Evolutionary conservation across 805 yeast species (phyloP).

Genomic region (Yamadazyma takamatsuzukensis): DNA sequence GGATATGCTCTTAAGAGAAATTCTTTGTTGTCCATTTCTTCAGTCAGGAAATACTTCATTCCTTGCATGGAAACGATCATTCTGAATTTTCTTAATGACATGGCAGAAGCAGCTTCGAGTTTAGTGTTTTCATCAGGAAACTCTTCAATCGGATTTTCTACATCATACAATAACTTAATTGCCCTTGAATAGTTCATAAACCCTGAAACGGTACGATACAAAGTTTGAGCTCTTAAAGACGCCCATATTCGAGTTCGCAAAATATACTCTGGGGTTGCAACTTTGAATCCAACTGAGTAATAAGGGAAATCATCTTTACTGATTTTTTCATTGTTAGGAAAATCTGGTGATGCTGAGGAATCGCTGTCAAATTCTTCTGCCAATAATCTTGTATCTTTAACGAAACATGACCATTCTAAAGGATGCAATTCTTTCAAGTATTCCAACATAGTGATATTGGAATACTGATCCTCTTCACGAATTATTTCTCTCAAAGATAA

Average conservation of each 20-base stretch:
- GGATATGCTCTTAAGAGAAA: constrained; percentile 81
- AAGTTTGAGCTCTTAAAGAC: constrained; percentile 91
- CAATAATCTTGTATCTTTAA: constrained; percentile 89
- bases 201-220: constrained; percentile 95
- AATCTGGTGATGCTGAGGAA: constrained; percentile 11
- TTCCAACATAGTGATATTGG: constrained; percentile 90
- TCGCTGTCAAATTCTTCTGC: constrained; percentile 82
- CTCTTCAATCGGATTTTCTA: constrained; percentile 70
- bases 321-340: not conserved
- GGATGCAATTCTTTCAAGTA: constrained; percentile 94
- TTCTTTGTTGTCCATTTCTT: constrained; percentile 77
- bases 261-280: constrained; percentile 96
- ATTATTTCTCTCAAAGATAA: constrained; percentile 93
- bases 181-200: constrained; percentile 99
- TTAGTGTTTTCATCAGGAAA: constrained; percentile 30
- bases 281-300: constrained; percentile 94
- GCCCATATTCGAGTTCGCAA: constrained; percentile 98
- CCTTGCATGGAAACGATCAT: constrained; percentile 86
- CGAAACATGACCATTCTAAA: constrained; percentile 96
- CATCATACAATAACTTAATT: constrained; percentile 80
- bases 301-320: constrained; percentile 84
- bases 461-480: constrained; percentile 94
- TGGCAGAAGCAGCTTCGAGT: constrained; percentile 46
- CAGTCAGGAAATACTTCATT: constrained; percentile 64
- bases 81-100: constrained; percentile 82